A percentile compares a stretch with the other conserved stretches of the same genome.
phyloP scores from a whole-genome alignment of 139 green algal species.

The Microglena sp. region DNA sequence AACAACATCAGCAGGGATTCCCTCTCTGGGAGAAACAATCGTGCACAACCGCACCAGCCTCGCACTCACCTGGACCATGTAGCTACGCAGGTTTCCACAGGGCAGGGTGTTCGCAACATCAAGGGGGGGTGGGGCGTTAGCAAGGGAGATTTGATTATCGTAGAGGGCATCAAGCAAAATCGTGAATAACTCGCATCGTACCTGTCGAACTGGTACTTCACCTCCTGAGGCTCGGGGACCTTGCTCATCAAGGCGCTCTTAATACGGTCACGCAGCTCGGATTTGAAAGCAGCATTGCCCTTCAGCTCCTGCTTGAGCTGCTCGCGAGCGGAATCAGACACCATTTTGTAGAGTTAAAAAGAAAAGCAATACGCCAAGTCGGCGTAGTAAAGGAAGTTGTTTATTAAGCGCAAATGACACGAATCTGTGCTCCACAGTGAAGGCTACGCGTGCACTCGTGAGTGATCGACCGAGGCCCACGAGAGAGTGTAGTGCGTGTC shows the following conservation, averaged over 20 bases:
- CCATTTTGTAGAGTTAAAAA: no score
- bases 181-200: slow-evolving; percentile 14
- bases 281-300: slow-evolving; percentile 19
- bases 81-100: background rate
- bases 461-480: no score
- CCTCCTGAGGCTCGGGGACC: slow-evolving; percentile 21
- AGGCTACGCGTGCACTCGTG: no score
- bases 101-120: background rate
- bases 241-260: slow-evolving; percentile 35
- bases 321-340: slow-evolving; percentile 9
- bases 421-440: no score
- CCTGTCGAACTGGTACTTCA: slow-evolving; percentile 48
- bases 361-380: no score
- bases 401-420: no score
- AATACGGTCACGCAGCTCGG: slow-evolving; percentile 45
- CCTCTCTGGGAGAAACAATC: background rate
- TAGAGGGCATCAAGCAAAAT: slow-evolving; percentile 20
- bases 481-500: no score
- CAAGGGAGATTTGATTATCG: background rate
- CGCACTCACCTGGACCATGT: slow-evolving; percentile 7
- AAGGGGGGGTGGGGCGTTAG: background rate
- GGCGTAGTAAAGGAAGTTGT: no score
- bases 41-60: no score
- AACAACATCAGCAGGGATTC: background rate
- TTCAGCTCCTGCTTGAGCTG: slow-evolving; percentile 21